Evolutionary conservation across 2,329 filamentous ascomycete genomes (phyloP).

Genomic region (Fonsecaea monophora): DNA sequence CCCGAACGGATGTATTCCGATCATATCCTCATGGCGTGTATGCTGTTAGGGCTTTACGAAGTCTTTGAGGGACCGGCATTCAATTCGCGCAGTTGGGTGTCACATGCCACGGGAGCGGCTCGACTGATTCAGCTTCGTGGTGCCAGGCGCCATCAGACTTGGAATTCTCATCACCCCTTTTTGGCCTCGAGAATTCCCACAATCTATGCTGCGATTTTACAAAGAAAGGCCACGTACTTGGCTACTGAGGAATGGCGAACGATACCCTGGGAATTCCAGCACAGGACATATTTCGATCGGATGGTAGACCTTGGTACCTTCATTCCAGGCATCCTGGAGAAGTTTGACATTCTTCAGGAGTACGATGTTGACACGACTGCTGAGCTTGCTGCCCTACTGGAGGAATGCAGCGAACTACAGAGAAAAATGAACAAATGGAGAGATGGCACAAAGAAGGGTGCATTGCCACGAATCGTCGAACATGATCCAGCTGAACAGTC

Average conservation of each 20-base stretch:
- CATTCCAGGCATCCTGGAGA: slow-evolving; percentile 44
- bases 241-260: slow-evolving; percentile 46
- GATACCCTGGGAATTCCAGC: slow-evolving; percentile 45
- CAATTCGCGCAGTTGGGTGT: slow-evolving; percentile 36
- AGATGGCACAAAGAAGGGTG: slow-evolving; percentile 32
- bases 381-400: slow-evolving; percentile 20
- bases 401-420: slow-evolving; percentile 29
- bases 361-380: slow-evolving; percentile 16
- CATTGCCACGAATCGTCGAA: slow-evolving; percentile 26
- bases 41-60: slow-evolving; percentile 48
- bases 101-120: slow-evolving; percentile 37
- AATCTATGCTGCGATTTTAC: slow-evolving; percentile 35
- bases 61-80: slow-evolving; percentile 36
- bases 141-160: slow-evolving; percentile 29
- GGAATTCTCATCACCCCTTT: slow-evolving; percentile 35
- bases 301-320: slow-evolving; percentile 46
- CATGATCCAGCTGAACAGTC: slow-evolving; percentile 28
- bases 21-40: slow-evolving; percentile 48
- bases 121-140: slow-evolving; percentile 37
- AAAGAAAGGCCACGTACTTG: slow-evolving; percentile 43
- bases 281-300: slow-evolving; percentile 45
- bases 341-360: slow-evolving; percentile 40
- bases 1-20: slow-evolving; percentile 44
- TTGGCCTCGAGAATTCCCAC: slow-evolving; percentile 35
- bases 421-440: slow-evolving; percentile 31